Conservation (phyloP, 148 eudicot species). For the Nepenthes gracilis region DNA sequence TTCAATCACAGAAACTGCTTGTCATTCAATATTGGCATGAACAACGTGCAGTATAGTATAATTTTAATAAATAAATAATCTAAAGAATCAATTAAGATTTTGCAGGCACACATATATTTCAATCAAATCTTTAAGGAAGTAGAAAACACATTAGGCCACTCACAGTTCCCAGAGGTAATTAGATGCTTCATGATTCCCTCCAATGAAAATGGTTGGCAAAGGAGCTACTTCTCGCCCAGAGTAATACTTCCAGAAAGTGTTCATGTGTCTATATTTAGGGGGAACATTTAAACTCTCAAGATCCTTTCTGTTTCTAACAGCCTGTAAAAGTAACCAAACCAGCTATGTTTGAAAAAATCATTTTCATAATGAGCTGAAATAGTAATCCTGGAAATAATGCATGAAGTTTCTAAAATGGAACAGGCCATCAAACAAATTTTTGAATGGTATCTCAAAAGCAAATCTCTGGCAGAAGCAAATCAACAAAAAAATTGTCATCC, state of each 20-base stretch:
- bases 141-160: slow-evolving; percentile 19
- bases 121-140: neutral
- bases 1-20: no score
- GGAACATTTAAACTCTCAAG: slow-evolving; percentile 73
- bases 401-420: neutral
- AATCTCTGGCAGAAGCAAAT: no score
- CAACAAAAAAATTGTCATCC: no score
- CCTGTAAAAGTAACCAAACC: slow-evolving; percentile 27
- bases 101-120: no score
- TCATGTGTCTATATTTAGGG: slow-evolving; percentile 66
- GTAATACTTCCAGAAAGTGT: slow-evolving; percentile 94
- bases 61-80: no score
- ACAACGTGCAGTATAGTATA: no score
- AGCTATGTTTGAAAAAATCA: neutral
- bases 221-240: slow-evolving; percentile 94
- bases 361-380: neutral
- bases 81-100: no score
- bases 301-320: slow-evolving; percentile 91
- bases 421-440: no score
- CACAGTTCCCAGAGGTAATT: slow-evolving; percentile 97
- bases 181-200: slow-evolving; percentile 98
- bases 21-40: no score
- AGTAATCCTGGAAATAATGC: neutral
- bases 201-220: slow-evolving; percentile 87
- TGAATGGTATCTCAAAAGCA: no score